phyloP scores from a whole-genome alignment of 2,329 filamentous ascomycete genomes.

The Furcasterigmium furcatum region DNA sequence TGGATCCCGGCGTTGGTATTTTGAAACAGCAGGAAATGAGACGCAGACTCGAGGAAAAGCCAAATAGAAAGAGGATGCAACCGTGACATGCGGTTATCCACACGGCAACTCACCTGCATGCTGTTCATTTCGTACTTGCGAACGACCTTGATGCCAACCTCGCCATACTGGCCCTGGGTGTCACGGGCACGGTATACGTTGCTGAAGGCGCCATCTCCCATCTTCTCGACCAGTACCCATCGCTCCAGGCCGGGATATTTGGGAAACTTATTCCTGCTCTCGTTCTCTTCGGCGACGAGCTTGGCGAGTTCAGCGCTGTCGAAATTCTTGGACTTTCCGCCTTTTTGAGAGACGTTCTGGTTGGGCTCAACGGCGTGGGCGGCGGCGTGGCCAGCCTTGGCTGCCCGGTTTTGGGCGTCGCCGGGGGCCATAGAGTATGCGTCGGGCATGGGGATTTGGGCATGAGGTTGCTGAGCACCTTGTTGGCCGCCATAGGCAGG shows the following conservation, averaged over 20 bases:
- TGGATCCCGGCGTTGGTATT: conserved; percentile 49
- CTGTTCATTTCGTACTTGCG: conserved; percentile 99
- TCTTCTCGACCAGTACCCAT: conserved; percentile 89
- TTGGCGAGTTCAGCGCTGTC: conserved; percentile 73
- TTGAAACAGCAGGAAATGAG: conserved; percentile 12
- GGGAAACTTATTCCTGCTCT: conserved; percentile 80
- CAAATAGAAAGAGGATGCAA: conserved; percentile 16
- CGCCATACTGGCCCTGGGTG: conserved; percentile 62
- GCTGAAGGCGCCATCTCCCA: conserved; percentile 98
- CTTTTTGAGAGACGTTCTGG: conserved; percentile 43
- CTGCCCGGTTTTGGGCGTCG: conserved; percentile 63
- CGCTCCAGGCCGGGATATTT: conserved; percentile 77
- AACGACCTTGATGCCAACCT: conserved; percentile 97
- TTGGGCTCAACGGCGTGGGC: conserved; percentile 60
- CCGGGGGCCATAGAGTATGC: conserved; percentile 61
- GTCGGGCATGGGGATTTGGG: conserved; percentile 42
- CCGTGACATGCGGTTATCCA: conserved; percentile 2
- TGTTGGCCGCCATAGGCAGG: conserved; percentile 20
- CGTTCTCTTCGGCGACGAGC: conserved; percentile 88
- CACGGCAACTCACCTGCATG: conserved; percentile 77
- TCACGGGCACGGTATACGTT: conserved; percentile 94
- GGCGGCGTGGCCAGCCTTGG: conserved; percentile 63
- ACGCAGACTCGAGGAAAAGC: conserved; percentile 18
- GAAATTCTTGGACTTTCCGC: conserved; percentile 30
- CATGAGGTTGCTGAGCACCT: no score